Evolutionary conservation across 2,329 filamentous ascomycete species (phyloP), one percentile per base, ranked within the genome.

Genomic region (Clonostachys rhizophaga): DNA sequence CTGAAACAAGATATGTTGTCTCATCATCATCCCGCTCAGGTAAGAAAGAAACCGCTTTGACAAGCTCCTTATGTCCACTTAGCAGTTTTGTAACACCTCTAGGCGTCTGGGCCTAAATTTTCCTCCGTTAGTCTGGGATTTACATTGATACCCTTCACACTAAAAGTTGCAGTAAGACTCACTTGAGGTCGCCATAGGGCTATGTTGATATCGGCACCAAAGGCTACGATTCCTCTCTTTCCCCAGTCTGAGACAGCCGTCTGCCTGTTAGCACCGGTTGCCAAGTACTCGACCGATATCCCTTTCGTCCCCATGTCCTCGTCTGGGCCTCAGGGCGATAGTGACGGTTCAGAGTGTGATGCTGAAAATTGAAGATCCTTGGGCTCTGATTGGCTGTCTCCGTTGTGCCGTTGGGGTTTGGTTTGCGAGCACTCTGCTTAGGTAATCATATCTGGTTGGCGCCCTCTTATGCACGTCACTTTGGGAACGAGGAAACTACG

Each of bases 241-340:
- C 87, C 83, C 94, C 94, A 99, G 69, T 97, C 92, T 30, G 92
- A 91, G 30, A 90, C 88, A 14, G 86, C 84, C 16, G 92, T 87
- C 59, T 97, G 89, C 57, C 92, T 80, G 66, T 97, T 99, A 42
- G 90, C 92, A 50, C 94, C 94, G 52, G 86, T 83, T 42, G 89
- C 85, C 55, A 94, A 64, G 55, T 83, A 82, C 52, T 74, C 68
- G 53, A 71, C 60, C 30, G 65, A 65, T 30, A 74, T 57, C 39
- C 54, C 55, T 36, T 54, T 53, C 42, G 50, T 49, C 48, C 55
- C 55, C 62, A 66, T 66, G 36, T 52, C 57, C 50, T 47, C 46
- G 36, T 12, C 36, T n/a, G 34, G 47, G 49, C 47, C 44, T 40
- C 43, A 43, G 42, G 42, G 42, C 43, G 46, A 47, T 39, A 47